Evolutionary conservation across 306 rosid genomes (phyloP), one percentile per base, ranked within the genome.

Genomic region (Lathyrus sativus): DNA sequence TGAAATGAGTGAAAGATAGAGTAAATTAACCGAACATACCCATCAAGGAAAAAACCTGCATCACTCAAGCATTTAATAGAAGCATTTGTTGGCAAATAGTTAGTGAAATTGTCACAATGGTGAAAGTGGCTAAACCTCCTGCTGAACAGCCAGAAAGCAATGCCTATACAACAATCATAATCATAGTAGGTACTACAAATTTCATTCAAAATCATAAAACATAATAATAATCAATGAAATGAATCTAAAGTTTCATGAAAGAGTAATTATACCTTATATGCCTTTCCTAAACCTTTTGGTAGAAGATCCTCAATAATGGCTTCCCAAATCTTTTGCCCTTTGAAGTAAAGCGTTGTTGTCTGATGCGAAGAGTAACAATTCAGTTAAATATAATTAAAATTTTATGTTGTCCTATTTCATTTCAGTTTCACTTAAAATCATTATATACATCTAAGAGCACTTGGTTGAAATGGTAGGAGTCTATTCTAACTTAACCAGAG

Each of bases 111-210:
- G 44, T 90, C 90, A 78, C 99, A 93, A 11, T 93, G 97, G 48
- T 88, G 77, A 84, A 93, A 49, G 96, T 68, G 5, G 99, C 90
- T 67, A 93, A 83, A 33, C 97, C 99, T 72, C 99, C 99, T 11
- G 99, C 99, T 29, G 97, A 90, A 81, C 96, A 93, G 48, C 99
- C 99, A 44, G 99, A 90, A 59, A 93, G 89, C 84, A 93, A 77
- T 75, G 95, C 97, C 98, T 89, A 43, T 12, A 80, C n/a, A 74
- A 61, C 29, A 61, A 31, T 71, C 6, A 82, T 35, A 35, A 35
- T 7, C 39, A 35, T 3, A 35, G 48, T 18, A 14, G 9, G 22
- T 31, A 49, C 10, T 38, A n/a, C 38, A 14, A 72, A 33, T 43
- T 35, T 49, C 4, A 41, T 64, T 67, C 56, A 71, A 68, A 68